Evolutionary conservation across 305 asterid species (phyloP).

Genomic region (Euphrasia arctica): DNA sequence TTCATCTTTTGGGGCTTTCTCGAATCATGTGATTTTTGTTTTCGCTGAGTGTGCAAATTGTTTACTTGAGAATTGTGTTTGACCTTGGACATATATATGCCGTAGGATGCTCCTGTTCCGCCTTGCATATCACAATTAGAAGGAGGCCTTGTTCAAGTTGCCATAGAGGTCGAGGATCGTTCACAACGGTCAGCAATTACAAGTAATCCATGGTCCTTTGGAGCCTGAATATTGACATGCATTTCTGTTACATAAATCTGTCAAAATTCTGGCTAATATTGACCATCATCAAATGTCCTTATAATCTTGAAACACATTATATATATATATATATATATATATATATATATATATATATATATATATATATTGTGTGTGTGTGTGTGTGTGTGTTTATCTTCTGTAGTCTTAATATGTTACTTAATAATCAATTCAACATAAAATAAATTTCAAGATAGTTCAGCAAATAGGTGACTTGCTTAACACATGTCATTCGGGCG

Average conservation of each 20-base stretch:
- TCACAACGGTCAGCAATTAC: conserved; percentile 95
- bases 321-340: not conserved
- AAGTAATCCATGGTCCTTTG: conserved; percentile 45
- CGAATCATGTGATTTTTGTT: conserved; percentile 14
- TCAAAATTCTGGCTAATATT: conserved; percentile 10
- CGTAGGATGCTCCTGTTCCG: conserved; percentile 99
- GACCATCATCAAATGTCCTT: conserved; percentile 14
- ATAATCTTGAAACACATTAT: not conserved
- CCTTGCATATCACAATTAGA: conserved; percentile 97
- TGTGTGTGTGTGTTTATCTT: not conserved
- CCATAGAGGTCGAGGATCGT: conserved; percentile 98
- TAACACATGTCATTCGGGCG: too few relatives aligned
- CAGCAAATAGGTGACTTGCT: too few relatives aligned
- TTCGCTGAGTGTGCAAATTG: conserved; percentile 17
- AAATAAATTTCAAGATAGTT: too few relatives aligned
- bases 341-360: too few relatives aligned
- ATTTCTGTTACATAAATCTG: conserved; percentile 14
- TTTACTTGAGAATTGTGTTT: conserved; percentile 18
- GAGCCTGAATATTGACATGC: conserved; percentile 17
- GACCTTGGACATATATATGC: conserved; percentile 23
- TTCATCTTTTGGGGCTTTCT: conserved; percentile 12
- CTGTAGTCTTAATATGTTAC: not conserved
- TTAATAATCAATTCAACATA: not conserved
- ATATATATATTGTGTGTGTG: too few relatives aligned
- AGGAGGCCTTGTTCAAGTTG: conserved; percentile 98